A percentile compares a stretch with the other conserved stretches of the same genome.
Conservation (phyloP, 1,139 yeast species). For the Saccharomyces hybrid region DNA sequence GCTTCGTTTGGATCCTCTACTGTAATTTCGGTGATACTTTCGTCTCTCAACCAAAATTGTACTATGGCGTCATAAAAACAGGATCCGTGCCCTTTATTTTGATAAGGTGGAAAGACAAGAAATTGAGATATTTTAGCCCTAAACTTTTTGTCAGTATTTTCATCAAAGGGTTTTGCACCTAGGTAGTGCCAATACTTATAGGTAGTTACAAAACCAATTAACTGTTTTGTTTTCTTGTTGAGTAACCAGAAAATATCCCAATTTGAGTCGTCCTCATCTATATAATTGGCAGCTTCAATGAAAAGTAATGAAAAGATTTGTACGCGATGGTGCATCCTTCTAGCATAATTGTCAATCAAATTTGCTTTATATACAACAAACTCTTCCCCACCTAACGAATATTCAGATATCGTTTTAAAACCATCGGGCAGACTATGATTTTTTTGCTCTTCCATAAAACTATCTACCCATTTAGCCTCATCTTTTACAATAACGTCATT, state of each 20-base stretch:
- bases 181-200: conserved; percentile 79
- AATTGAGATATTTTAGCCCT: conserved; percentile 86
- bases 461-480: conserved; percentile 59
- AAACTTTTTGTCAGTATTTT: conserved; percentile 30
- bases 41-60: conserved; percentile 48
- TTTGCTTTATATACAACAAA: conserved; percentile 34
- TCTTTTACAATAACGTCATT: conserved; percentile 51
- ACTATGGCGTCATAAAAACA: conserved; percentile 52
- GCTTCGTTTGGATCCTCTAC: conserved; percentile 94
- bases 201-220: conserved; percentile 77
- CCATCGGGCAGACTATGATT: conserved; percentile 17
- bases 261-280: conserved; percentile 62
- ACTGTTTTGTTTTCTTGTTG: conserved; percentile 28
- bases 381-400: conserved; percentile 33
- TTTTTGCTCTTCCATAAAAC: conserved; percentile 43
- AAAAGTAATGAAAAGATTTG: conserved; percentile 75
- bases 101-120: conserved; percentile 73
- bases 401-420: conserved; percentile 13
- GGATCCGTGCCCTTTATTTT: conserved; percentile 64
- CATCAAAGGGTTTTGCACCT: conserved; percentile 51
- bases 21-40: conserved; percentile 60
- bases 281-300: conserved; percentile 91
- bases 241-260: conserved; percentile 54
- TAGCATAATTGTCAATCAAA: conserved; percentile 36
- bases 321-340: conserved; percentile 54